Evolutionary conservation across 2,329 filamentous ascomycete genomes (phyloP).

Genomic region (Trichoderma sp.): DNA sequence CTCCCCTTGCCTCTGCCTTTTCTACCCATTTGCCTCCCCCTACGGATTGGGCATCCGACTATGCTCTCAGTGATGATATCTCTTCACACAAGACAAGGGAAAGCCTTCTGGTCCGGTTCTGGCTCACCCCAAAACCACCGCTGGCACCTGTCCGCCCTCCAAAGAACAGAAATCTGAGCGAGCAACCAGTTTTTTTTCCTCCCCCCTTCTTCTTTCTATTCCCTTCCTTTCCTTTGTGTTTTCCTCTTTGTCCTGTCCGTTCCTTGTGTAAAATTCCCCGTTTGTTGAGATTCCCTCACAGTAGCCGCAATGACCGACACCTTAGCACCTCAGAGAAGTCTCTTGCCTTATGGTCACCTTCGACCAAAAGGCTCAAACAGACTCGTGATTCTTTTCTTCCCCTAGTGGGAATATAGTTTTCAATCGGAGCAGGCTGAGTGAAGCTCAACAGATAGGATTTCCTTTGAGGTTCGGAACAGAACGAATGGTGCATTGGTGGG

Average conservation of each 20-base stretch:
- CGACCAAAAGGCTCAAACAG: not conserved
- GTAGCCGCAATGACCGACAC: constrained; percentile 40
- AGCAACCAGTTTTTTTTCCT: constrained; percentile 1
- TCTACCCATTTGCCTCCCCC: not conserved
- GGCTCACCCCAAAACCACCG: not conserved
- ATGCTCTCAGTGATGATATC: constrained; percentile 11
- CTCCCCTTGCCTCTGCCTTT: not conserved
- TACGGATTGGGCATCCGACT: not conserved
- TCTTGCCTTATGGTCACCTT: not conserved
- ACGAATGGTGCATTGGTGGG: no score
- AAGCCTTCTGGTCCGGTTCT: not conserved
- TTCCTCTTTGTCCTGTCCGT: not conserved
- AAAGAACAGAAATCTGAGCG: constrained; percentile 54
- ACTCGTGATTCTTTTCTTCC: constrained; percentile 30
- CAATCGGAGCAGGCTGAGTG: constrained; percentile 49
- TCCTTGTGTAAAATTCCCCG: not conserved
- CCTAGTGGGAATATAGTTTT: constrained; percentile 46
- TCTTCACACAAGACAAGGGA: not conserved
- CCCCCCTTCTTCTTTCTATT: constrained; percentile 12
- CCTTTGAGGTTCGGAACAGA: not conserved
- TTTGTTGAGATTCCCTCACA: constrained; percentile 6
- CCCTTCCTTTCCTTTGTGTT: not conserved
- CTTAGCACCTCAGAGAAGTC: constrained; percentile 22
- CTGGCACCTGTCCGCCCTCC: not conserved
- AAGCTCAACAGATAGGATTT: not conserved